Evolutionary conservation across 306 rosid species (phyloP), one percentile per base, ranked within the genome.

Genomic region (Quercus suber): DNA sequence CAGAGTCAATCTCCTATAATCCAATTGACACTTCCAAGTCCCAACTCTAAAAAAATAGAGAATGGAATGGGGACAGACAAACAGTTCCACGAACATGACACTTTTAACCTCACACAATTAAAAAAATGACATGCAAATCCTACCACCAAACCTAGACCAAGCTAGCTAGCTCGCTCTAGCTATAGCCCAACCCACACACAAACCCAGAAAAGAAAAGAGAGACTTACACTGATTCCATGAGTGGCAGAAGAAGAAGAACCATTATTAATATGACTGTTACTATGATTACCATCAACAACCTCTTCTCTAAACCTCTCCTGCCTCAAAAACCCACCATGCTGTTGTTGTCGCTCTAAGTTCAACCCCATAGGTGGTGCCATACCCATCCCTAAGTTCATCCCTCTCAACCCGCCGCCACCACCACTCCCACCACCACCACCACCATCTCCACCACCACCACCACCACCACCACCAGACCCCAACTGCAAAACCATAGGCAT

Each of bases 321-420:
- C 11, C 88, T 73, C 14, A 91, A 71, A 73, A 95, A 95, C 0
- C 84, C 79, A 69, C 33, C 43, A 17, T 30, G 70, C 70, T n/a
- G 72, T 33, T 64, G 70, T 37, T 64, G 70, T 14, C 84, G 98
- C 76, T 95, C 99, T 81, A 91, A 90, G 82, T 93, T 90, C 83
- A 95, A 75, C 9, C 98, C 96, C 81, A 93, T 75, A 27, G 99
- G 98, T 1, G 72, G 52, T 35, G 53, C 53, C 89, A 92, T 84
- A n/a, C 86, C 90, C 87, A 87, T 79, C 52, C 91, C 84, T 30
- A 89, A 81, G 10, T 87, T 82, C 8, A 88, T 60, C 17, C 84
- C 89, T 76, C 87, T 75, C 55, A 80, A 79, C n/a, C 82, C 87
- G 28, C 72, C 81, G 3, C 77, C 76, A 14, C 28, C 43, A 3